phyloP scores from a whole-genome alignment of 495 filamentous ascomycete genomes.

The Trichodelitschia bisporula region DNA sequence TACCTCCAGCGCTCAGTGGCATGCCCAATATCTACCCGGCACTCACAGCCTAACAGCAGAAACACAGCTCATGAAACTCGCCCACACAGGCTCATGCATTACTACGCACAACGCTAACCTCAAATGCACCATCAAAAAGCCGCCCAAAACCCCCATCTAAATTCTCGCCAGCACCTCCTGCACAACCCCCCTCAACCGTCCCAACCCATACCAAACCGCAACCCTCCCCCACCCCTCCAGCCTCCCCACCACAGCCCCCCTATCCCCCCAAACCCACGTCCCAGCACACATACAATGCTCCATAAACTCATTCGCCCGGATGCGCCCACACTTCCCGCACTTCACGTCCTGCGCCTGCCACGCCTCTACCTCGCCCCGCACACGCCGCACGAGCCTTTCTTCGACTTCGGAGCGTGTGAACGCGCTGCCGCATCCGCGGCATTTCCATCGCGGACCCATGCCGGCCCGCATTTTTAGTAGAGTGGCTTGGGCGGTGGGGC shows the following conservation, averaged over 20 bases:
- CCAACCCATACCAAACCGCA: slow-evolving; percentile 51
- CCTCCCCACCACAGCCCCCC: slow-evolving; percentile 37
- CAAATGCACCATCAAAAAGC: too few species aligned
- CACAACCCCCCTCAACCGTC: slow-evolving; percentile 55
- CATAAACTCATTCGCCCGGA: slow-evolving; percentile 77
- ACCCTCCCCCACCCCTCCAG: slow-evolving; percentile 48
- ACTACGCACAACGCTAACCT: too few species aligned
- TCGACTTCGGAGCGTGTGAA: slow-evolving; percentile 58
- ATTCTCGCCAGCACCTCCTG: slow-evolving; percentile 19
- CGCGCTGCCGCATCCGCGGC: slow-evolving; percentile 48
- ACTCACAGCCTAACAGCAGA: too few species aligned
- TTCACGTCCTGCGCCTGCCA: slow-evolving; percentile 85
- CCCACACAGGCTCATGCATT: too few species aligned
- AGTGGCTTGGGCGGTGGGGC: not conserved
- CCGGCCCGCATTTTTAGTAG: not conserved
- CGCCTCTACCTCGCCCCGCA: slow-evolving; percentile 46
- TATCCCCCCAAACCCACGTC: slow-evolving; percentile 48
- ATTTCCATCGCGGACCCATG: slow-evolving; percentile 36
- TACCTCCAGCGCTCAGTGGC: too few species aligned
- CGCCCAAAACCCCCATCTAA: too few species aligned
- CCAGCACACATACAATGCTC: slow-evolving; percentile 91
- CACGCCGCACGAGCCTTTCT: slow-evolving; percentile 53
- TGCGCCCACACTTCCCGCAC: slow-evolving; percentile 38
- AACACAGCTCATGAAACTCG: too few species aligned
- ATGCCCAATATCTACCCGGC: too few species aligned